Evolutionary conservation across 1,284 basidiomycete genomes (phyloP).

Genomic region (Sparassis latifolia): DNA sequence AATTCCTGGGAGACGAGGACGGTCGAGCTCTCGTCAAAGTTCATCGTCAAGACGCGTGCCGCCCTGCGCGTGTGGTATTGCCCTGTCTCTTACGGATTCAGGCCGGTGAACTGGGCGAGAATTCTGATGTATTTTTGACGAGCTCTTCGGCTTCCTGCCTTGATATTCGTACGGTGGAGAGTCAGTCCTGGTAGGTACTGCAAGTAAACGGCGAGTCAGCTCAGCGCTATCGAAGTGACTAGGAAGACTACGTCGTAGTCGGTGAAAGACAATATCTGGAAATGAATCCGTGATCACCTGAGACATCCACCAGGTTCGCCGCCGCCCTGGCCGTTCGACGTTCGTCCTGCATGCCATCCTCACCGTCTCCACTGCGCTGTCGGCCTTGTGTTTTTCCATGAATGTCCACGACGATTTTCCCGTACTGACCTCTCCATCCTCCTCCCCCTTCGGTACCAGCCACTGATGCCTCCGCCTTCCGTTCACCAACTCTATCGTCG

Average conservation of each 20-base stretch:
- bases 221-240: too few relatives aligned
- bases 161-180: not conserved
- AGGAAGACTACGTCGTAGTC: too few relatives aligned
- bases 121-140: not conserved
- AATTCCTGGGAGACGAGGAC: constrained; percentile 63
- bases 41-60: constrained; percentile 36
- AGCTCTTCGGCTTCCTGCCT: not conserved
- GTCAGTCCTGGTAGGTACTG: too few relatives aligned
- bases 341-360: too few relatives aligned
- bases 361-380: too few relatives aligned
- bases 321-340: too few relatives aligned
- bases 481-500: constrained; percentile 43
- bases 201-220: too few relatives aligned
- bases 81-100: not conserved
- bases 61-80: not conserved
- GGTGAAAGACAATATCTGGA: too few relatives aligned
- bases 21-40: constrained; percentile 50
- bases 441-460: constrained; percentile 1
- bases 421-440: not conserved
- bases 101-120: too few relatives aligned
- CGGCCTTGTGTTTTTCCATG: not conserved
- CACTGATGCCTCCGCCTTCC: constrained; percentile 19
- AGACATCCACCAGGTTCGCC: too few relatives aligned
- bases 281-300: too few relatives aligned
- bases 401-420: not conserved